Percentiles rank a stretch among this genome's conserved stretches.
These are phyloP conservation scores for Eucalyptus melliodora DNA, from an alignment of 345 rosid species.

Conservation along the genomic window DNA sequence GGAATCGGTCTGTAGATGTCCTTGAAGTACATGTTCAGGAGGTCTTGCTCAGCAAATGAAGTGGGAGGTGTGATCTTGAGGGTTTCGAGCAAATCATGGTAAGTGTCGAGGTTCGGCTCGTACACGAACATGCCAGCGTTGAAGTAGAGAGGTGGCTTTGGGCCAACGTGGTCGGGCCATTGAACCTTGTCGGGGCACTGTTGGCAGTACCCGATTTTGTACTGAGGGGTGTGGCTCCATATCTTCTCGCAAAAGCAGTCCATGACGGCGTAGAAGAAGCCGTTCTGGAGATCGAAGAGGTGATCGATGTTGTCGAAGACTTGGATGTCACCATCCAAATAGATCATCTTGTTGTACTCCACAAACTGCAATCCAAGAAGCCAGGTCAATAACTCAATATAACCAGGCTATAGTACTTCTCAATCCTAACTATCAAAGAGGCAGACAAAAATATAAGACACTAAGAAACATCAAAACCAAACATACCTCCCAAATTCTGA, in stretches of 20 bases:
- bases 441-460: too few species aligned
- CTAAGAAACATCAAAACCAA: too few species aligned
- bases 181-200: constrained; percentile 28
- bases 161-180: constrained; percentile 19
- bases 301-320: constrained; percentile 26
- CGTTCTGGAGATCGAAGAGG: constrained; percentile 9
- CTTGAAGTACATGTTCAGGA: constrained; percentile 36
- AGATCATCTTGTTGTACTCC: constrained; percentile 19
- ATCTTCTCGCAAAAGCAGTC: constrained; percentile 43
- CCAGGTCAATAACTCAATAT: too few species aligned
- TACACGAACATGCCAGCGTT: constrained; percentile 38
- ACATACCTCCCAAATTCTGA: too few species aligned
- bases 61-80: constrained; percentile 27
- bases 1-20: constrained; percentile 22
- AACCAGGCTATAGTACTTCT: too few species aligned
- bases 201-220: constrained; percentile 37
- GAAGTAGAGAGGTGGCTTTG: constrained; percentile 23
- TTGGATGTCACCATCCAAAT: constrained; percentile 28
- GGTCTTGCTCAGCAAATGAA: constrained; percentile 47
- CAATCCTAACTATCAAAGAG: too few species aligned
- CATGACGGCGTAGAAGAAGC: constrained; percentile 31
- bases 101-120: constrained; percentile 21
- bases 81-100: constrained; percentile 7
- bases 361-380: too few species aligned
- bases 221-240: constrained; percentile 28